Conservation (phyloP, 2,329 filamentous ascomycete species). For the Trichoderma cornu-damae region DNA sequence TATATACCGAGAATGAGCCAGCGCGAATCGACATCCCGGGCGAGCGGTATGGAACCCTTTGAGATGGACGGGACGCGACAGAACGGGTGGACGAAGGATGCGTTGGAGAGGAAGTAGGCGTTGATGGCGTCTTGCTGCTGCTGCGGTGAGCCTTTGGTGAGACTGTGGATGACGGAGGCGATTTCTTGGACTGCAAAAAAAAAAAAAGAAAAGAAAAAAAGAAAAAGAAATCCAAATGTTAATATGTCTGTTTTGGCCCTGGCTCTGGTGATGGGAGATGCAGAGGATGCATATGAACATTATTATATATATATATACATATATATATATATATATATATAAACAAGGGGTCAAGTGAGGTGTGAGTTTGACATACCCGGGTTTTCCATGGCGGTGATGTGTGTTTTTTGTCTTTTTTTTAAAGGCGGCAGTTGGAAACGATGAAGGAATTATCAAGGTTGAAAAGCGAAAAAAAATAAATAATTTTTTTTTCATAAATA, state of each 20-base stretch:
- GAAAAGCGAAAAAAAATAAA: too few relatives aligned
- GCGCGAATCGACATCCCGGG: conserved; percentile 53
- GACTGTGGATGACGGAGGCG: conserved; percentile 56
- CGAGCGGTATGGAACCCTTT: conserved; percentile 37
- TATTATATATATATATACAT: too few relatives aligned
- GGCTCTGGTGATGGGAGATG: background rate
- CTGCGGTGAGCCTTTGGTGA: conserved; percentile 62
- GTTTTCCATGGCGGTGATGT: conserved; percentile 35
- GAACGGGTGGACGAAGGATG: conserved; percentile 73
- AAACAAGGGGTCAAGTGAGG: too few relatives aligned
- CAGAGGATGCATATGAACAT: background rate
- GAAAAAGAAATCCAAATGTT: background rate
- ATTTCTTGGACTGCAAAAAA: conserved; percentile 61
- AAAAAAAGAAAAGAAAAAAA: too few relatives aligned
- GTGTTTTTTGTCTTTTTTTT: background rate
- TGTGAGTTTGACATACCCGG: conserved; percentile 32
- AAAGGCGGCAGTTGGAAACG: background rate
- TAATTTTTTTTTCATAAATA: too few relatives aligned
- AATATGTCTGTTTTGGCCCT: too few relatives aligned
- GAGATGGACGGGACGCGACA: conserved; percentile 60
- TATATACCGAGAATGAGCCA: conserved; percentile 66
- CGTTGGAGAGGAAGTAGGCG: conserved; percentile 66
- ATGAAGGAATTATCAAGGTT: background rate
- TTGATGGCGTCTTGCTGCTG: conserved; percentile 62
- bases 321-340: too few relatives aligned